Evolutionary conservation across 768 basidiomycete genomes (phyloP), one percentile per base, ranked within the genome.

Genomic region (Tylopilus intermedius): DNA sequence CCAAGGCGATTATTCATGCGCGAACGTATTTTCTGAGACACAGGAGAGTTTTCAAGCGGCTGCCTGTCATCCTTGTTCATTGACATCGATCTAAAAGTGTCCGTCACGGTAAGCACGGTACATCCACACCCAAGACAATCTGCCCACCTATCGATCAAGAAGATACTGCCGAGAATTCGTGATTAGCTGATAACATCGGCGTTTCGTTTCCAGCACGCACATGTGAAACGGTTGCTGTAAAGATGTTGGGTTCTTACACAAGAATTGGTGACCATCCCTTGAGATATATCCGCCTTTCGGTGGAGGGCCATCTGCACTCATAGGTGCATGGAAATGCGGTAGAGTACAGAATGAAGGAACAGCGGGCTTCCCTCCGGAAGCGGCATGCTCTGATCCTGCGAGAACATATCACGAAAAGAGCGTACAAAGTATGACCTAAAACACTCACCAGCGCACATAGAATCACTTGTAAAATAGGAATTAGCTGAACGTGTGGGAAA

Each of bases 211-310:
- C 8, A 38, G 6, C 2, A 73, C 80, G 22, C 65, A 83, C 80
- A 85, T 78, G 58, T 84, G 82, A 62, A 79, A 83, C 0, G 81
- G 69, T 55, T 78, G 80, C 13, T 74, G 75, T 56, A 72, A 53
- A 10, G 73, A 60, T 7, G 64, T 69, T 4, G 83, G 83, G 58
- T 83, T 80, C 40, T 58, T 72, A 62, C 82, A 84, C 1, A 56
- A 46, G 56, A 80, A 85, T 8, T 71, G 57, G 57, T 84, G 83
- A 0, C 83, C 83, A 54, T 84, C 82, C 13, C 62, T 66, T 18
- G 82, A 82, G 21, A 79, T 61, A 60, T 84, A 76, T 8, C 80
- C 76, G 9, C 67, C 42, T 8, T 63, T 70, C 2, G 56, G 50
- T 3, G 58, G 62, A 8, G 59, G 44, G 14, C 57, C 55, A n/a